Evolutionary conservation across 2,329 filamentous ascomycete genomes (phyloP), one percentile per base, ranked within the genome.

Genomic region (Zelopaecilomyces penicillatus): DNA sequence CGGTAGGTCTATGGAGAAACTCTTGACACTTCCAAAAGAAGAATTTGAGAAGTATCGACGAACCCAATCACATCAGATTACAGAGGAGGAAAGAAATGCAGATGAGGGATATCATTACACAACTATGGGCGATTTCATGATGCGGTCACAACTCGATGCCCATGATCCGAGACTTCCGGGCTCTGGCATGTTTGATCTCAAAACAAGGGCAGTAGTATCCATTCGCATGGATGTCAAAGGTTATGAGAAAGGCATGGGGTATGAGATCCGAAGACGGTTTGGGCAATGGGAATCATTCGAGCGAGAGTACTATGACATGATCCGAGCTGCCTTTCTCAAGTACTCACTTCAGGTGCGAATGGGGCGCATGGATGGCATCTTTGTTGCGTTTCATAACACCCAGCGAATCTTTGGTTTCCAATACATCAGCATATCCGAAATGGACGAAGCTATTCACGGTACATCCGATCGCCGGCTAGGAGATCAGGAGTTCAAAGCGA

Each of bases 281-380:
- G 94, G 94, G 11, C 73, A 82, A 46, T 98, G 78, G 73, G 85
- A 95, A 62, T 97, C 91, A 0, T 98, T 84, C 61, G 93, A 98
- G 66, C 82, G 90, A 47, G 94, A 98, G 58, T 96, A 93, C 63
- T 95, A 84, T 62, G 93, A 98, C 64, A 94, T 98, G 89, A 91
- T 95, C 48, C 79, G 94, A 43, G 80, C 90, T 1, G 93, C 91
- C 0, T 91, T 98, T 67, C 71, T 98, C 44, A 98, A 98, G 60
- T 98, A 98, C 64, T 95, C 90, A 7, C 73, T 98, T 30, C 93
- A 98, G 65, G 94, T 91, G 29, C 86, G 93, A 37, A 94, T 98
- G 80, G 93, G 94, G 12, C 82, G 90, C 41, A 98, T 98, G 94
- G 91, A 98, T 60, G 93, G 93, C 43, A 96, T 97, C 41, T 98